Conservation (phyloP, 2,329 filamentous ascomycete genomes). For the Fusarium protoensiforme region DNA sequence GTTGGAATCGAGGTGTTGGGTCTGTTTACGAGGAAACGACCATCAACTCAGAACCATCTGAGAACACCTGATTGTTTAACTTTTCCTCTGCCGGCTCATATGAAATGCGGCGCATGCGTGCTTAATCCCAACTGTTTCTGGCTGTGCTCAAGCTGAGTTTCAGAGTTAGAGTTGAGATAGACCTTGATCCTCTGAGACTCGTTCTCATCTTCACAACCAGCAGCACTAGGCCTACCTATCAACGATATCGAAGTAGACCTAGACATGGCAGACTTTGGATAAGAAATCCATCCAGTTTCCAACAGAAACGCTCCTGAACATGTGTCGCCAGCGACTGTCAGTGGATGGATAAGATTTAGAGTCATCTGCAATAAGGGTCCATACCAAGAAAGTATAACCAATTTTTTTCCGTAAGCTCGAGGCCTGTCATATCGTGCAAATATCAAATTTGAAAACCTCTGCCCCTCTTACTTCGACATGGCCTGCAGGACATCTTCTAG, state of each 20-base stretch:
- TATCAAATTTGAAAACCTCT: background rate
- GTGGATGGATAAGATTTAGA: background rate
- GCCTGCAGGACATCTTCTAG: constrained; percentile 50
- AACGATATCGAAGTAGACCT: background rate
- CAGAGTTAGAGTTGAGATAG: background rate
- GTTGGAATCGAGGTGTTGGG: background rate
- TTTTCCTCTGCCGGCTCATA: background rate
- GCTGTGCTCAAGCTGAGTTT: background rate
- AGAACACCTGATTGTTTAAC: background rate
- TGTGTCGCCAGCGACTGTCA: background rate
- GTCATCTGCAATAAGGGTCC: background rate
- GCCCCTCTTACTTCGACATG: constrained; percentile 30
- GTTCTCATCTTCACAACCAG: background rate
- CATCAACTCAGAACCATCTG: background rate
- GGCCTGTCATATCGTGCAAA: background rate
- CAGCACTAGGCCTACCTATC: background rate
- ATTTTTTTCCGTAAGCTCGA: background rate
- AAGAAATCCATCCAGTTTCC: background rate
- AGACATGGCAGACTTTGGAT: background rate
- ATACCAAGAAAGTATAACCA: background rate
- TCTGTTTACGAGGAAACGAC: background rate
- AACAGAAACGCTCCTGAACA: background rate
- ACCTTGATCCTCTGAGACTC: background rate
- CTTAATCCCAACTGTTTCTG: background rate
- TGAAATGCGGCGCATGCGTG: background rate